phyloP scores from a whole-genome alignment of 2,329 filamentous ascomycete species.

The Nemania sp. region DNA sequence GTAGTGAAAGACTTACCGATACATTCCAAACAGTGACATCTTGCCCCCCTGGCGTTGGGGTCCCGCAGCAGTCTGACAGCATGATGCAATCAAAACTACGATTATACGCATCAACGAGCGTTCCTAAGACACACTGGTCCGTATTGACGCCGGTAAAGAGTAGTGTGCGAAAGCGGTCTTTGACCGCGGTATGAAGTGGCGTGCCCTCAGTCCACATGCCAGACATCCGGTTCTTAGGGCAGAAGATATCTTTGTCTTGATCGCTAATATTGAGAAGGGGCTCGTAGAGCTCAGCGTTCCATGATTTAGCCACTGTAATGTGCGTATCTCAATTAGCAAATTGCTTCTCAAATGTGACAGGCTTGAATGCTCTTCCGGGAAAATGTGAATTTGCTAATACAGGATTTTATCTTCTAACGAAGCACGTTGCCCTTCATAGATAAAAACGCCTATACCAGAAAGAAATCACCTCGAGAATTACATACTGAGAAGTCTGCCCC shows the following conservation, averaged over 20 bases:
- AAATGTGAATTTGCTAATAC: background rate
- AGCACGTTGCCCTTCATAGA: background rate
- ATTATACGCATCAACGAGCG: constrained; percentile 66
- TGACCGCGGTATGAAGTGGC: constrained; percentile 48
- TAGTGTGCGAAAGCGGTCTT: constrained; percentile 55
- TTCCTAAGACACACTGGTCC: constrained; percentile 70
- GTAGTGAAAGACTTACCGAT: constrained; percentile 49
- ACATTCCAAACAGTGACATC: constrained; percentile 54
- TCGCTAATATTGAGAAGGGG: constrained; percentile 57
- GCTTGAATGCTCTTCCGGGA: background rate
- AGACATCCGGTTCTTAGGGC: constrained; percentile 69
- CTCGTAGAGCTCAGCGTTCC: constrained; percentile 67
- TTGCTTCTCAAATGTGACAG: background rate
- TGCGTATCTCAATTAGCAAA: background rate
- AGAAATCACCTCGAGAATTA: background rate
- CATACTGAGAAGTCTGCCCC: constrained; percentile 58
- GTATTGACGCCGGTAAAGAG: constrained; percentile 71
- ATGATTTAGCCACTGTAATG: constrained; percentile 58
- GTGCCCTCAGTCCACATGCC: constrained; percentile 64
- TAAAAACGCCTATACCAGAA: background rate
- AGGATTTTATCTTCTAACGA: background rate
- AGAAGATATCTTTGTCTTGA: constrained; percentile 59
- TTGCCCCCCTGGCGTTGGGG: constrained; percentile 56
- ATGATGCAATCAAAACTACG: constrained; percentile 68
- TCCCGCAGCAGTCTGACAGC: constrained; percentile 65